Conservation (phyloP, 768 basidiomycete species). For the Jaapia argillacea region DNA sequence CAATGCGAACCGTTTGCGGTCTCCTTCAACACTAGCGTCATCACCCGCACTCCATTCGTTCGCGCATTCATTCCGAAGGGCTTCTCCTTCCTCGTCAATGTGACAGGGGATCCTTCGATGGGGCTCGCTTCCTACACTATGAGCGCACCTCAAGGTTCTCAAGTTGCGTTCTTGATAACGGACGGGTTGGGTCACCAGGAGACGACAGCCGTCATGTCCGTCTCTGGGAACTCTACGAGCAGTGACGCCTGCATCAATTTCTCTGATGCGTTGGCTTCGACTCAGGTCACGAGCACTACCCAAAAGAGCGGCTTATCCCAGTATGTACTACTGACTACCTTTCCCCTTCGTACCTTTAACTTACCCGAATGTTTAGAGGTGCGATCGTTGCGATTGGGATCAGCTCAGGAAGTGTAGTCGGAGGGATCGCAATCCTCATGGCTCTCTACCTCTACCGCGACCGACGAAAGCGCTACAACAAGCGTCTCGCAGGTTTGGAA, state of each 20-base stretch:
- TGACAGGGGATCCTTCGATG: slow-evolving; percentile 13
- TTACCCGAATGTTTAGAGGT: slow-evolving; percentile 18
- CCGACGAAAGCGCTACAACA: slow-evolving; percentile 20
- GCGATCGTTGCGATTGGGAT: slow-evolving; percentile 36
- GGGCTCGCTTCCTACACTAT: slow-evolving; percentile 35
- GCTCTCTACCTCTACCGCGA: slow-evolving; percentile 31
- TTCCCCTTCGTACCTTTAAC: neutral
- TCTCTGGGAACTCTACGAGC: slow-evolving; percentile 20
- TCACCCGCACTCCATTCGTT: slow-evolving; percentile 28
- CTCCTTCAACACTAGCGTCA: slow-evolving; percentile 24
- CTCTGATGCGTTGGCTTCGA: neutral
- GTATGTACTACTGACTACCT: neutral
- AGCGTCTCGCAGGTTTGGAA: neutral
- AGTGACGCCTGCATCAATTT: slow-evolving; percentile 16
- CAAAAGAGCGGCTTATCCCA: neutral
- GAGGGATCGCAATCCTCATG: slow-evolving; percentile 31
- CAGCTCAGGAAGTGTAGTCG: slow-evolving; percentile 25
- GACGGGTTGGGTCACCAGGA: slow-evolving; percentile 28
- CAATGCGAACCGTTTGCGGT: slow-evolving; percentile 45
- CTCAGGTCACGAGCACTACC: neutral
- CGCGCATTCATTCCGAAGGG: slow-evolving; percentile 22
- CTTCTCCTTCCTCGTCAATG: slow-evolving; percentile 15
- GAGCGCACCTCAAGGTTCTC: slow-evolving; percentile 23
- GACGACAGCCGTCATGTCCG: slow-evolving; percentile 32
- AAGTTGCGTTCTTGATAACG: slow-evolving; percentile 34